Evolutionary conservation across 768 basidiomycete species (phyloP).

Genomic region (Termitomyces sp.): DNA sequence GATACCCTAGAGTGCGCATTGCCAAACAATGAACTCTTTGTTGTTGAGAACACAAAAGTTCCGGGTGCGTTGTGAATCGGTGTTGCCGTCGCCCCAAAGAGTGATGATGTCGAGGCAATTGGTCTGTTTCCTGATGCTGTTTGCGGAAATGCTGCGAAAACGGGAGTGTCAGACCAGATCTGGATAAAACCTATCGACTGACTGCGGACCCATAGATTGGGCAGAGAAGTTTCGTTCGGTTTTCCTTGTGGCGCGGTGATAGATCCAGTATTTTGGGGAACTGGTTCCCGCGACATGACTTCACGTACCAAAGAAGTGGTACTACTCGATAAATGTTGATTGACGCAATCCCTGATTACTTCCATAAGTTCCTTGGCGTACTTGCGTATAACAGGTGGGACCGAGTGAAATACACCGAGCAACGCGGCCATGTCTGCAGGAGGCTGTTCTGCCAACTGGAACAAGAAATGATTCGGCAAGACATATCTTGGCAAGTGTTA

Average conservation of each 20-base stretch:
- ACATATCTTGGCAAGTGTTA: conserved; percentile 46
- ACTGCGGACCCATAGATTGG: conserved; percentile 26
- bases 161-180: conserved; percentile 5
- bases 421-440: conserved; percentile 63
- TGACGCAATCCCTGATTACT: conserved; percentile 49
- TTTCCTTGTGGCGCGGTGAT: conserved; percentile 5
- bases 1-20: conserved; percentile 13
- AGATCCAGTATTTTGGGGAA: conserved; percentile 4
- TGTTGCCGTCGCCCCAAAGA: conserved; percentile 23
- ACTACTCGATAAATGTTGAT: conserved; percentile 19
- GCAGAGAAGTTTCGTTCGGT: neutral
- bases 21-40: conserved; percentile 44
- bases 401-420: conserved; percentile 49
- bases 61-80: conserved; percentile 4
- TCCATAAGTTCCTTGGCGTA: conserved; percentile 60
- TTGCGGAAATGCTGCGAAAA: neutral
- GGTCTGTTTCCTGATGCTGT: neutral
- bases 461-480: conserved; percentile 68
- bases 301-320: neutral
- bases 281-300: neutral
- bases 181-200: conserved; percentile 1
- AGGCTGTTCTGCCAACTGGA: conserved; percentile 64
- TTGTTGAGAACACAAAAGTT: conserved; percentile 20
- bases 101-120: conserved; percentile 18
- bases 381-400: conserved; percentile 59